Conservation (phyloP, 805 yeast species). For the Barnettozyma wickerhamii region DNA sequence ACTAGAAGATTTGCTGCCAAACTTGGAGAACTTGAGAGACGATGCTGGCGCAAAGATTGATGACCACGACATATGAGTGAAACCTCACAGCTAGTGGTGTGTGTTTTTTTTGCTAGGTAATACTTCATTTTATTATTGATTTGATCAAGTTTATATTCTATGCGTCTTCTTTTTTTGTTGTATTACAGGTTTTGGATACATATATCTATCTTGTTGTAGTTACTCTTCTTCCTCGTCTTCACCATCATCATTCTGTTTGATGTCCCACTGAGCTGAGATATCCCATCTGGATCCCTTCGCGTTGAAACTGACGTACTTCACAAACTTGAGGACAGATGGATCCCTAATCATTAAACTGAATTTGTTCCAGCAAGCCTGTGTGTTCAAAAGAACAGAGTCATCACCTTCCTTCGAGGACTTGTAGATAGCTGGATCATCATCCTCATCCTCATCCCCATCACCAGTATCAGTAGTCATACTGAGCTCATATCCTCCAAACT, state of each 20-base stretch:
- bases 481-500: conserved; percentile 90
- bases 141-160: too few species aligned
- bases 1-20: conserved; percentile 59
- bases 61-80: too few species aligned
- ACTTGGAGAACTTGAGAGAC: conserved; percentile 55
- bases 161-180: too few species aligned
- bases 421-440: conserved; percentile 85
- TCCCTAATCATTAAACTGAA: conserved; percentile 78
- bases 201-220: conserved; percentile 6
- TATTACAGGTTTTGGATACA: too few species aligned
- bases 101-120: conserved; percentile 3
- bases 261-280: conserved; percentile 73
- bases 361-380: conserved; percentile 81
- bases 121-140: too few species aligned
- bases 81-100: too few species aligned
- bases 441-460: conserved; percentile 38
- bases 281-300: conserved; percentile 97
- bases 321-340: conserved; percentile 80
- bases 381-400: conserved; percentile 71
- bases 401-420: conserved; percentile 52
- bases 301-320: conserved; percentile 83
- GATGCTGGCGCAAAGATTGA: conserved; percentile 37
- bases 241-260: conserved; percentile 43
- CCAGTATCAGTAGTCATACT: conserved; percentile 61
- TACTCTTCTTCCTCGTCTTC: conserved; percentile 31